Conservation (phyloP, 73 alveolate genomes). For the Paramecium primaurelia region DNA sequence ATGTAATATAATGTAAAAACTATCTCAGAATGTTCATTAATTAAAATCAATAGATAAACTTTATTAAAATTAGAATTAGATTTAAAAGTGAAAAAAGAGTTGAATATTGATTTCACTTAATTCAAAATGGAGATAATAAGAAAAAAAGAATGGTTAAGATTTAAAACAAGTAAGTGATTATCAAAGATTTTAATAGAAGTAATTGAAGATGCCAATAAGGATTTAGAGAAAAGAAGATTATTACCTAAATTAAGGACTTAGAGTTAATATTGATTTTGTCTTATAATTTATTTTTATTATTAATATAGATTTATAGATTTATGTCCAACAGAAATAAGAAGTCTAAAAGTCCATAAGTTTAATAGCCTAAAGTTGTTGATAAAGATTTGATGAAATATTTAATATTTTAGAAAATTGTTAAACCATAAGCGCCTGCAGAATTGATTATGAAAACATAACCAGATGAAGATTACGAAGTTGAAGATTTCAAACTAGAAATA, state of each 20-base stretch:
- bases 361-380: not conserved
- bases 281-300: not conserved
- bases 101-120: not conserved
- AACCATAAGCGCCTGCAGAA: slow-evolving; percentile 24
- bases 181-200: not conserved
- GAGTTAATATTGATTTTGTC: not conserved
- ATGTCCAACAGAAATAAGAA: slow-evolving; percentile 53
- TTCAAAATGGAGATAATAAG: not conserved
- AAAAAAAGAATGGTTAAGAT: not conserved
- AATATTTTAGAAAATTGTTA: not conserved
- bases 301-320: not conserved
- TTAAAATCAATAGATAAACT: not conserved
- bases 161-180: not conserved
- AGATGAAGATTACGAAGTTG: slow-evolving; percentile 52
- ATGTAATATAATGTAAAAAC: not conserved
- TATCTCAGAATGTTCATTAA: not conserved
- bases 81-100: not conserved
- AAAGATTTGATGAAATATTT: slow-evolving; percentile 39
- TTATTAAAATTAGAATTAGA: not conserved
- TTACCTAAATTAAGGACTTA: not conserved
- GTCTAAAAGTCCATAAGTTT: slow-evolving; percentile 26
- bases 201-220: not conserved
- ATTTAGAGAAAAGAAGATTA: not conserved
- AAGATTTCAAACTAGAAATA: slow-evolving; percentile 30
- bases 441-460: slow-evolving; percentile 37